A percentile compares a stretch with the other conserved stretches of the same genome.
Evolutionary conservation across 768 basidiomycete genomes (phyloP).

Genomic region (Heimioporus sp.): DNA sequence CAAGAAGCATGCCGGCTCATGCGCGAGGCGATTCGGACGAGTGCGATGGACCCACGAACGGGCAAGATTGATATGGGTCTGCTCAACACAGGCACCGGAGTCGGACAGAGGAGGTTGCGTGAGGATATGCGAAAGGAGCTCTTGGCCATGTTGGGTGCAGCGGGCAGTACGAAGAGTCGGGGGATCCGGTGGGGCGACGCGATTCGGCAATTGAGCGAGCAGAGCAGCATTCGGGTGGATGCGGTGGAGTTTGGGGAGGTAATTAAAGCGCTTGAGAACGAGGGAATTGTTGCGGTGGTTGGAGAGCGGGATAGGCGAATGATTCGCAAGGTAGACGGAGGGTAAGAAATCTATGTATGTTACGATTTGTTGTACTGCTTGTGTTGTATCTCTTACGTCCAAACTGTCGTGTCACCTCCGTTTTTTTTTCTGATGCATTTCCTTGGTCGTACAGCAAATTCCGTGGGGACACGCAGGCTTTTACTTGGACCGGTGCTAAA

Average conservation of each 20-base stretch:
- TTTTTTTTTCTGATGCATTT: neutral
- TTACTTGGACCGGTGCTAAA: neutral
- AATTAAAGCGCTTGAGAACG: conserved; percentile 73
- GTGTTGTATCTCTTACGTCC: conserved; percentile 4
- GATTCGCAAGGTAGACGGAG: conserved; percentile 66
- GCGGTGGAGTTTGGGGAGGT: conserved; percentile 79
- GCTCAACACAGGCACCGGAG: conserved; percentile 89
- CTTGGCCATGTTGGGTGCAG: conserved; percentile 55
- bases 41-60: conserved; percentile 93
- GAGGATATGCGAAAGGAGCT: conserved; percentile 91
- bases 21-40: conserved; percentile 92
- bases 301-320: conserved; percentile 85
- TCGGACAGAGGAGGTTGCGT: conserved; percentile 78
- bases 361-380: conserved; percentile 1
- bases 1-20: conserved; percentile 92
- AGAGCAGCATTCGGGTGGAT: conserved; percentile 83
- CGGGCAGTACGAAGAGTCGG: conserved; percentile 45
- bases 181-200: conserved; percentile 83
- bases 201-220: conserved; percentile 73
- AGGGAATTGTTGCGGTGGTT: conserved; percentile 81
- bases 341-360: conserved; percentile 8
- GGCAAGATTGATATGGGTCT: conserved; percentile 98
- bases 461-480: neutral
- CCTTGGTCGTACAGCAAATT: conserved; percentile 1
- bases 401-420: neutral